Evolutionary conservation across 441 rosid genomes (phyloP).

Genomic region (Erysimum cheiri): DNA sequence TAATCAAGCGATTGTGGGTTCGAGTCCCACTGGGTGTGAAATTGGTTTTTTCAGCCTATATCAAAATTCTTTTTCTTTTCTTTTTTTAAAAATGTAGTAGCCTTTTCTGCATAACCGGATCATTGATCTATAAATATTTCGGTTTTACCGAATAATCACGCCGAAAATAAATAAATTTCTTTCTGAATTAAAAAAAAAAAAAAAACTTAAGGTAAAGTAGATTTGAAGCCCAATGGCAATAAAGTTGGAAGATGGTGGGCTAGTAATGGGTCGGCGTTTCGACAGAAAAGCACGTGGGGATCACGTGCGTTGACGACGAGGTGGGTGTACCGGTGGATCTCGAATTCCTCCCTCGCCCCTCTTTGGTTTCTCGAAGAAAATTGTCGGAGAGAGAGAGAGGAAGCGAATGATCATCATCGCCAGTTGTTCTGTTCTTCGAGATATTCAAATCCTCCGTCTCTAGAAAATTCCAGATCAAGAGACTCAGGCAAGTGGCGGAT

Average conservation of each 20-base stretch:
- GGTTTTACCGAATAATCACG: neutral
- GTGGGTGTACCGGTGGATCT: constrained; percentile 40
- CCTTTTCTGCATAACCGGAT: no score
- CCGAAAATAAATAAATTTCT: neutral
- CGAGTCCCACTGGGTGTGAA: constrained; percentile 66
- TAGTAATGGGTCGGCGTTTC: neutral
- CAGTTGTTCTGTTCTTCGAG: constrained; percentile 16
- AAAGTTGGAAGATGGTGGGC: constrained; percentile 15
- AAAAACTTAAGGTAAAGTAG: no score
- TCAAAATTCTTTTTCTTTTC: no score
- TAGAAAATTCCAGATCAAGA: constrained; percentile 27
- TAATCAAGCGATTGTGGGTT: constrained; percentile 74
- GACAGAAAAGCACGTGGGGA: constrained; percentile 18
- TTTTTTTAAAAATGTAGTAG: no score
- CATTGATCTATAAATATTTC: no score
- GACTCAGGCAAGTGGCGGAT: constrained; percentile 25
- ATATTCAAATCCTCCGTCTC: constrained; percentile 25
- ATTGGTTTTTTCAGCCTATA: neutral
- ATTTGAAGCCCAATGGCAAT: neutral
- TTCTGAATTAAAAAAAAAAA: neutral
- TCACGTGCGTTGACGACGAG: constrained; percentile 35
- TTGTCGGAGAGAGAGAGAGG: constrained; percentile 26
- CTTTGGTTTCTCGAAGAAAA: constrained; percentile 30
- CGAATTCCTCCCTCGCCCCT: neutral
- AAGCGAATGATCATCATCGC: constrained; percentile 16